Evolutionary conservation across 257 asterid genomes (phyloP).

Genomic region (Solanum pinnatisectum): DNA sequence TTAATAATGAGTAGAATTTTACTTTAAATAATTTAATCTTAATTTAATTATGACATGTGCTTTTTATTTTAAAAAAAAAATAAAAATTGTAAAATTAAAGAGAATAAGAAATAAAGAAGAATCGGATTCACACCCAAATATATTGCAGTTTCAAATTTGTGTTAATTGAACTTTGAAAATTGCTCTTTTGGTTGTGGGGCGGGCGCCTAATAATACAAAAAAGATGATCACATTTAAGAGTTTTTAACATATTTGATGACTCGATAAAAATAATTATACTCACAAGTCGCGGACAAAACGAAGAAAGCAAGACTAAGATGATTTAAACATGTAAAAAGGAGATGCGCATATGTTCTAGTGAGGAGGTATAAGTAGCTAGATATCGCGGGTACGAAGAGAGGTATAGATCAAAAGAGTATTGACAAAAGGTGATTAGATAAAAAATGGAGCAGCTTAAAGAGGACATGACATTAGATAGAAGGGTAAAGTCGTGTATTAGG

Average conservation of each 20-base stretch:
- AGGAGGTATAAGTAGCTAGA: accelerated
- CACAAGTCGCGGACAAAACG: accelerated
- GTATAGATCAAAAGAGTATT: too few species aligned
- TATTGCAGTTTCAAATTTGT: neutral
- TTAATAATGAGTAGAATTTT: neutral
- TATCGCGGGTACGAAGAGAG: accelerated
- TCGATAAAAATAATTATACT: neutral
- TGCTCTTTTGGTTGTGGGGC: neutral
- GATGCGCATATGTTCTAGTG: accelerated
- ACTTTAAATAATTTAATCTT: neutral
- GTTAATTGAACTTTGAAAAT: neutral
- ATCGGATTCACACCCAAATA: neutral
- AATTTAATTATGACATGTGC: neutral
- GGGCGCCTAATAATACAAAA: neutral
- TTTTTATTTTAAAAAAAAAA: neutral
- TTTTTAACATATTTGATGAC: neutral
- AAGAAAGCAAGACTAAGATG: too few species aligned
- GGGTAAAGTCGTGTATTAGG: too few species aligned
- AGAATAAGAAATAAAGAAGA: neutral
- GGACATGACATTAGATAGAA: too few species aligned
- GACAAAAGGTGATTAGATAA: accelerated
- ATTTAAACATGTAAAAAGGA: accelerated
- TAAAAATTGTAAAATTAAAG: neutral
- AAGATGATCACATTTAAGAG: neutral
- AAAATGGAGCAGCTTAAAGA: too few species aligned